Conservation (phyloP, 768 basidiomycete species). For the Amanita pallidorosea region DNA sequence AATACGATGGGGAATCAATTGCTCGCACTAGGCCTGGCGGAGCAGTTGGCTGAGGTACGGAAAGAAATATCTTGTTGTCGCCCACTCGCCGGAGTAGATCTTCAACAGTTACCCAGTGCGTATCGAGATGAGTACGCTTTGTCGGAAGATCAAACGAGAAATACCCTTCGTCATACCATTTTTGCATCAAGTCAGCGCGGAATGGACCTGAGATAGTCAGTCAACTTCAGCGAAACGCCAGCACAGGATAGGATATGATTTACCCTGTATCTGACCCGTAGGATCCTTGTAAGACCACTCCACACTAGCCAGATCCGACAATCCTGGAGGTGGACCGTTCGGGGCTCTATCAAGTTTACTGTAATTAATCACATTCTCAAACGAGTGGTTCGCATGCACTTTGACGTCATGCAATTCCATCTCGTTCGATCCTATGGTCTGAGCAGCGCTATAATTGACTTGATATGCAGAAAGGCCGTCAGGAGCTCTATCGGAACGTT, state of each 20-base stretch:
- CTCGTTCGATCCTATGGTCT: neutral
- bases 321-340: constrained; percentile 21
- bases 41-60: constrained; percentile 28
- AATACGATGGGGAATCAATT: constrained; percentile 34
- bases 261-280: constrained; percentile 86
- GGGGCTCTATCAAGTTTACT: constrained; percentile 4
- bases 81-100: constrained; percentile 42
- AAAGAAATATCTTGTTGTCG: constrained; percentile 54
- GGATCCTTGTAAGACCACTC: constrained; percentile 94
- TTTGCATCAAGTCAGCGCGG: constrained; percentile 83
- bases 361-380: constrained; percentile 7
- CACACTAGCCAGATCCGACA: constrained; percentile 45
- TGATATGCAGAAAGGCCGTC: neutral
- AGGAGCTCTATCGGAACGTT: neutral
- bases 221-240: neutral
- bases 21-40: constrained; percentile 47
- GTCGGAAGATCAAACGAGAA: constrained; percentile 76
- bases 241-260: constrained; percentile 8
- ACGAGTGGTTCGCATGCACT: neutral
- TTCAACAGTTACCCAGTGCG: constrained; percentile 56
- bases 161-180: constrained; percentile 88
- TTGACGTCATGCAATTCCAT: neutral
- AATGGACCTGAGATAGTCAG: constrained; percentile 59
- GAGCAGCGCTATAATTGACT: neutral
- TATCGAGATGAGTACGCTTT: constrained; percentile 67